Base-by-base conservation (phyloP, 164 flowering plant genomes). In the Buxus sempervirens region DNA sequence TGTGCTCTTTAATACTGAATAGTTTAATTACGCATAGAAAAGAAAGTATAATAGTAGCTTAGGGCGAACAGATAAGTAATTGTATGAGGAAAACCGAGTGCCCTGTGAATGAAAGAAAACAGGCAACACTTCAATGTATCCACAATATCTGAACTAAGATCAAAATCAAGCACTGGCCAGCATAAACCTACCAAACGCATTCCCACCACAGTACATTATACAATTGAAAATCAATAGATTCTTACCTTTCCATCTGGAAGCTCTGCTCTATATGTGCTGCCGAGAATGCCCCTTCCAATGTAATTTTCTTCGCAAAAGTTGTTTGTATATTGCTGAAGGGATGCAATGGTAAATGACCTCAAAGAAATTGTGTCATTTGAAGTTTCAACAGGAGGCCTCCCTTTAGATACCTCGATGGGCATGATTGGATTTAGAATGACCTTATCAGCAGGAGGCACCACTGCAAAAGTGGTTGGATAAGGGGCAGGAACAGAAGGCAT, bases 161-260 rank as follows among this genome's bases (percentile, higher is more conserved):
- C 14, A 45, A 45, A 41, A 66, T 32, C 16, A 42, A 41, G 20
- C n/a, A 8, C 38, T 32, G n/a, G 1, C 16, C 54, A 9, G 18
- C 38, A 23, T 38, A 20, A 55, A 41, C 41, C 61, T 36, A 53
- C 28, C 23, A 19, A 15, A 14, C 27, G 19, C 28, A 72, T 22
- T 48, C 26, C 22, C 51, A 53, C 32, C 16, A 3, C 38, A 32
- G 38, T 36, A 68, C 22, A 22, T 38, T 49, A 24, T 51, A 24
- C 24, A 4, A 42, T 19, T 5, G 23, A 61, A 69, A 53, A 62
- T 20, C 28, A 42, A 41, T 49, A 64, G 54, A 65, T 45, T 9
- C 54, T 66, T 79, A 94, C 98, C 94, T 80, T 84, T 70, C 96
- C 95, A 78, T 81, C 80, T 54, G 96, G 90, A 65, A 88, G 90